phyloP scores from a whole-genome alignment of 129 eudicot genomes.

The Tagetes erecta region DNA sequence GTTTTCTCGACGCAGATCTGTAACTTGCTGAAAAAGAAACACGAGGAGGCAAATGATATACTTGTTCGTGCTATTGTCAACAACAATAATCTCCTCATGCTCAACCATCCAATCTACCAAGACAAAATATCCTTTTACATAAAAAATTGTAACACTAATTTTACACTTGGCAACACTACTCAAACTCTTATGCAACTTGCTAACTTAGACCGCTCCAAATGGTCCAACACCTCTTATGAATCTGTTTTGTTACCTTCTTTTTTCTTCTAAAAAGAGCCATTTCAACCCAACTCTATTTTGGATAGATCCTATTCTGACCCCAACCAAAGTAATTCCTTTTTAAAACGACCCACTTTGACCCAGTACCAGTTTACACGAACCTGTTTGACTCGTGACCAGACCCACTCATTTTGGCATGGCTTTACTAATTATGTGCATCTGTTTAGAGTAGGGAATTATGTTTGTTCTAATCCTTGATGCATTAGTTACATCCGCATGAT shows the following conservation, averaged over 20 bases:
- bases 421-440: background rate
- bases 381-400: background rate
- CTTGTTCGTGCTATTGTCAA: slow-evolving; percentile 81
- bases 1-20: slow-evolving; percentile 59
- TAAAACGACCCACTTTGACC: background rate
- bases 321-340: background rate
- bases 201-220: background rate
- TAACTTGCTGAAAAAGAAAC: slow-evolving; percentile 81
- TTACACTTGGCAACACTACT: background rate
- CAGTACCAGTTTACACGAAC: too few species aligned
- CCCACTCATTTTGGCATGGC: background rate
- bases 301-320: background rate
- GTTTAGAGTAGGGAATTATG: background rate
- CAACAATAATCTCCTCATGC: slow-evolving; percentile 79
- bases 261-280: background rate
- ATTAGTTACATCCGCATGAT: slow-evolving; percentile 45
- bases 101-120: slow-evolving; percentile 69
- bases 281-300: background rate
- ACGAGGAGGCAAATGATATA: slow-evolving; percentile 89
- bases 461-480: slow-evolving; percentile 49
- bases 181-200: background rate
- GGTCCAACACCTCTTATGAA: background rate
- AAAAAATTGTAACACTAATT: background rate
- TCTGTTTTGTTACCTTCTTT: background rate
- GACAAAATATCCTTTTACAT: slow-evolving; percentile 76